Percentiles rank a stretch among this genome's conserved stretches.
Evolutionary conservation across 1,284 basidiomycete genomes (phyloP).

Genomic region (Porogramme epimiltina): DNA sequence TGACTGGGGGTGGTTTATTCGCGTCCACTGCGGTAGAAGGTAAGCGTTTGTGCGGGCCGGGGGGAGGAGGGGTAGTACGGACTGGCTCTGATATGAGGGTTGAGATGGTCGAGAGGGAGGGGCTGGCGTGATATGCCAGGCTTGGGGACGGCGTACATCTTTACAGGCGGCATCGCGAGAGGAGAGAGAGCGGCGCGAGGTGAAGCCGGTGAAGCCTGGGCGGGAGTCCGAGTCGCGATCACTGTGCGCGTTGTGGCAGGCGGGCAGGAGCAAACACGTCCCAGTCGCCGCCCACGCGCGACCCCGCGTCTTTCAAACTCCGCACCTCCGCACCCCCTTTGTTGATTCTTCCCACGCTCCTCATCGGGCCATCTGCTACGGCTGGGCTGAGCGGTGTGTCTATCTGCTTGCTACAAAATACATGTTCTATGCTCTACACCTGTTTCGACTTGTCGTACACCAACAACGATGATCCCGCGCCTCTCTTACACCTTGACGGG

Average conservation of each 20-base stretch:
- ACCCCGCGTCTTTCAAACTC: constrained; percentile 16
- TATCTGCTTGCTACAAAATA: not conserved
- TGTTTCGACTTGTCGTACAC: not conserved
- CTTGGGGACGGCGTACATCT: constrained; percentile 19
- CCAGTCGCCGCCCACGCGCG: constrained; percentile 6
- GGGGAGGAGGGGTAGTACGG: constrained; percentile 27
- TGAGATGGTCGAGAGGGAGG: constrained; percentile 39
- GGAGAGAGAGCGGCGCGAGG: constrained; percentile 2
- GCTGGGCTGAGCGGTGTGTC: not conserved
- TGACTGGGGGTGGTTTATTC: constrained; percentile 45
- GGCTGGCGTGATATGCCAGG: constrained; percentile 35
- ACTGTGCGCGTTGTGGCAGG: constrained; percentile 19
- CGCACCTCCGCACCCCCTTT: constrained; percentile 4
- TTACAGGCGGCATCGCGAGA: constrained; percentile 16
- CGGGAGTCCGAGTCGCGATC: constrained; percentile 19
- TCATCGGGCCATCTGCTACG: too few relatives aligned
- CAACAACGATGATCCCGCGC: too few relatives aligned
- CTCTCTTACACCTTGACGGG: not conserved
- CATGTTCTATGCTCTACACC: not conserved
- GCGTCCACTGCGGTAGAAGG: constrained; percentile 29
- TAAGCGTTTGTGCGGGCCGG: constrained; percentile 10
- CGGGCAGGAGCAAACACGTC: constrained; percentile 17
- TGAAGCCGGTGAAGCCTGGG: constrained; percentile 7
- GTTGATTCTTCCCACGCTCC: too few relatives aligned
- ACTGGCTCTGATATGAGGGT: constrained; percentile 44